Conservation (phyloP, 345 rosid species). For the Syzygium aqueum region DNA sequence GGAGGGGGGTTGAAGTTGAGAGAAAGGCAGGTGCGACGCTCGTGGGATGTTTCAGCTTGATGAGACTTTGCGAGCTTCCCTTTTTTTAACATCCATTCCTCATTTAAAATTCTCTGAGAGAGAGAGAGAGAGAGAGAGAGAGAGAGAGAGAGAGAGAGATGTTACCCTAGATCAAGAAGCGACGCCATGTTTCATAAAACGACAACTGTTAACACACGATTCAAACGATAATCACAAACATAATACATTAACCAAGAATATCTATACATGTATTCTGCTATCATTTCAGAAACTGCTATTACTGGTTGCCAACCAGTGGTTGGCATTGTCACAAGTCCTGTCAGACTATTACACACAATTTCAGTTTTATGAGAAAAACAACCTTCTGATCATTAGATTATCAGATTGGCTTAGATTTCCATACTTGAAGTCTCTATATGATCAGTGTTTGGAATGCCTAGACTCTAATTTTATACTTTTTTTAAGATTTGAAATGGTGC, state of each 20-base stretch:
- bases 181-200: neutral
- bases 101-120: neutral
- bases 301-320: neutral
- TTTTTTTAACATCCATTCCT: neutral
- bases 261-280: neutral
- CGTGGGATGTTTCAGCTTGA: conserved; percentile 38
- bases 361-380: neutral
- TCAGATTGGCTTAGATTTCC: neutral
- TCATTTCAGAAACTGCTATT: neutral
- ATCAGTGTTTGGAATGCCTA: neutral
- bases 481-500: neutral
- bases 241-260: neutral
- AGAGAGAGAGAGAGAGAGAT: neutral
- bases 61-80: neutral
- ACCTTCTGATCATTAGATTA: neutral
- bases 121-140: neutral
- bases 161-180: neutral
- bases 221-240: neutral
- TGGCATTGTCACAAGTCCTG: neutral
- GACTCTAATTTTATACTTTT: neutral
- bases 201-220: neutral
- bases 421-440: neutral
- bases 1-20: conserved; percentile 1
- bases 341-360: neutral
- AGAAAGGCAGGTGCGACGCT: conserved; percentile 29